Evolutionary conservation across 2,329 filamentous ascomycete genomes (phyloP), one percentile per base, ranked within the genome.

Genomic region (Aspergillus felis): DNA sequence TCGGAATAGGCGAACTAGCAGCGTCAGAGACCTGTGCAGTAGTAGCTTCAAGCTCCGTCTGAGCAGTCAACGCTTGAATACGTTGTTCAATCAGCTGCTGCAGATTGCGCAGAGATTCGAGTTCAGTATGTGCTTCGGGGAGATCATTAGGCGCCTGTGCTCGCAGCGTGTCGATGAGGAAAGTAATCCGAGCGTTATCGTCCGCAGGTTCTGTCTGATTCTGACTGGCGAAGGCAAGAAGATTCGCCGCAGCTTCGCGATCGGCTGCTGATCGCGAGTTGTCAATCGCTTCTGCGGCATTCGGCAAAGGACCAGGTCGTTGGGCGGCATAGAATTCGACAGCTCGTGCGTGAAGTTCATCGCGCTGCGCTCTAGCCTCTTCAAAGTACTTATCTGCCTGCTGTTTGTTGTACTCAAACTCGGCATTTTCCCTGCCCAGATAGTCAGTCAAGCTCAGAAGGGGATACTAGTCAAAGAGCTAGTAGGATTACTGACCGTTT

Each of bases 401-500:
- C 20, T 54, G 58, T 51, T 64, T 65, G 27, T 61, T 63, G 49
- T 64, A 54, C 25, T 62, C 60, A 20, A 57, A 28, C 25, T 65
- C 61, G 14, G 61, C 55, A 49, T 66, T 62, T 59, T 69, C 64
- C 57, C 64, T 66, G 54, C 27, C 49, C 53, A 50, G 10, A 54
- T 28, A 10, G 53, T 65, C 55, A 64, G 60, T 46, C 32, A 55
- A 29, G 24, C 29, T 24, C 51, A 24, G 22, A 47, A 17, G n/a
- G 22, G 44, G 42, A 20, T 10, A 14, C 9, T 25, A 20, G 41
- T 29, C 20, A 27, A 55, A 48, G 22, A 17, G 14, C 20, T 12
- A 42, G 32, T 17, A n/a, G 28, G 29, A 20, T 9, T 42, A 62
- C 67, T 51, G 53, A 69, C 76, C 71, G 73, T 69, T 84, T 85